These are phyloP conservation scores for Amanita molliuscula DNA, from an alignment of 768 basidiomycete species.

Conservation along the genomic window DNA sequence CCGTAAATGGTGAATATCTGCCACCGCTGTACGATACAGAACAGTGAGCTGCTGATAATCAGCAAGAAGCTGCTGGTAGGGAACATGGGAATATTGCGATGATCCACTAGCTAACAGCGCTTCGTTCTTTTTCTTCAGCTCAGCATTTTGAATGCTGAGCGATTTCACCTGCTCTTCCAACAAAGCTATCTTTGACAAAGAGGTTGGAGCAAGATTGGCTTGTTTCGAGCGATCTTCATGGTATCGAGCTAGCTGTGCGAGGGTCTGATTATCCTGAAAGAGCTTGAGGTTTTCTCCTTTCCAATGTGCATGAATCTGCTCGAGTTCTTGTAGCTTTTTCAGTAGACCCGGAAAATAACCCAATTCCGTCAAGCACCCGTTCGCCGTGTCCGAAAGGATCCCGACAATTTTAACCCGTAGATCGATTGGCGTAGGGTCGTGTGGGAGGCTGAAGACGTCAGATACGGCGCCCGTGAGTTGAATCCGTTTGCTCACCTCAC, in stretches of 20 bases:
- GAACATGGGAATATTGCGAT: not conserved
- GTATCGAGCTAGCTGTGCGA: constrained; percentile 15
- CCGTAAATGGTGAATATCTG: constrained; percentile 13
- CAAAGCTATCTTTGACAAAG: constrained; percentile 12
- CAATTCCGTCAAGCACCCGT: constrained; percentile 35
- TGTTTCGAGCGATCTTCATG: constrained; percentile 12
- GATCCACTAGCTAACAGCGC: constrained; percentile 6
- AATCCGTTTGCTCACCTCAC: not conserved
- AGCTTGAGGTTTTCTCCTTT: constrained; percentile 27
- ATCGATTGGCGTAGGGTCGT: constrained; percentile 2
- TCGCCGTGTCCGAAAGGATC: constrained; percentile 32
- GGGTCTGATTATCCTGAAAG: constrained; percentile 27
- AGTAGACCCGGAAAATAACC: constrained; percentile 35
- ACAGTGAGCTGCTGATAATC: constrained; percentile 10
- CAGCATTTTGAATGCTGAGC: constrained; percentile 12
- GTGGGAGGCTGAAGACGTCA: not conserved
- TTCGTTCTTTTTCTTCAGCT: constrained; percentile 11
- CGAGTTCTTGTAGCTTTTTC: constrained; percentile 24
- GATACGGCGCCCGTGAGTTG: not conserved
- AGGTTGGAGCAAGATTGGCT: constrained; percentile 11
- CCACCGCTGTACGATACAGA: constrained; percentile 10
- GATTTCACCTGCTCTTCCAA: constrained; percentile 15
- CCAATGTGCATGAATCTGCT: constrained; percentile 20
- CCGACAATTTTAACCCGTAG: constrained; percentile 29
- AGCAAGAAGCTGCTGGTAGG: constrained; percentile 12